phyloP scores from a whole-genome alignment of 768 basidiomycete genomes.

The Panellus pusillus region DNA sequence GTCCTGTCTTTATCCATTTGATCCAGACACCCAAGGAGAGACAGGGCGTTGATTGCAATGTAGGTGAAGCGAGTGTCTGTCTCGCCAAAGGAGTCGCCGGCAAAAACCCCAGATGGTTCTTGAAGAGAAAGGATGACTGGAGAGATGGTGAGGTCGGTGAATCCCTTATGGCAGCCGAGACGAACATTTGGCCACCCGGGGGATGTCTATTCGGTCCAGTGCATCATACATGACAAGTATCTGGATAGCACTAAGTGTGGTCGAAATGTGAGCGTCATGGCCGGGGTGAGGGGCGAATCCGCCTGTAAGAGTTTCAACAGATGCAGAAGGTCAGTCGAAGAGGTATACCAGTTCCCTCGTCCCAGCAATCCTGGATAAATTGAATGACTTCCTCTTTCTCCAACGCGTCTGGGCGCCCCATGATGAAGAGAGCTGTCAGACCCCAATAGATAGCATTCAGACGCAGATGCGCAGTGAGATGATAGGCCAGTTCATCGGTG shows the following conservation, averaged over 20 bases:
- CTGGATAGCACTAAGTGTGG: slow-evolving; percentile 91
- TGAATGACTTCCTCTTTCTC: slow-evolving; percentile 80
- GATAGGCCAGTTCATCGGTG: slow-evolving; percentile 84
- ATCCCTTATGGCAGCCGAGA: not conserved
- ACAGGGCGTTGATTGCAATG: slow-evolving; percentile 81
- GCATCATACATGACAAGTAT: slow-evolving; percentile 86
- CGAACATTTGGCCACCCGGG: slow-evolving; percentile 72
- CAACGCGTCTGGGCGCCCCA: slow-evolving; percentile 78
- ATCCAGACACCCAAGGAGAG: slow-evolving; percentile 74
- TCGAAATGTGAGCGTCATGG: slow-evolving; percentile 87
- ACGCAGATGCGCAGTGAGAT: slow-evolving; percentile 89
- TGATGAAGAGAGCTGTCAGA: slow-evolving; percentile 79
- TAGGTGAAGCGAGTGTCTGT: slow-evolving; percentile 89
- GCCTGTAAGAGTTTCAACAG: slow-evolving; percentile 46
- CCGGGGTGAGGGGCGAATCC: slow-evolving; percentile 90
- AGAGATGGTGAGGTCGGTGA: not conserved
- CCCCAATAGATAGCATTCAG: slow-evolving; percentile 99
- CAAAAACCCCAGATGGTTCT: slow-evolving; percentile 83
- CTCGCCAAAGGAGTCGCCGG: slow-evolving; percentile 92
- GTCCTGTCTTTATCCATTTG: slow-evolving; percentile 68
- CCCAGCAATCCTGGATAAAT: slow-evolving; percentile 95
- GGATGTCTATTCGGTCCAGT: slow-evolving; percentile 65
- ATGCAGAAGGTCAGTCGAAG: slow-evolving; percentile 7
- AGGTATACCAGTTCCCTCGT: slow-evolving; percentile 73
- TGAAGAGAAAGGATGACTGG: slow-evolving; percentile 84